A percentile compares a stretch with the other conserved stretches of the same genome.
These are phyloP conservation scores for Pontederia crassipes DNA, from an alignment of 176 grass and related monocot species.

Conservation along the genomic window DNA sequence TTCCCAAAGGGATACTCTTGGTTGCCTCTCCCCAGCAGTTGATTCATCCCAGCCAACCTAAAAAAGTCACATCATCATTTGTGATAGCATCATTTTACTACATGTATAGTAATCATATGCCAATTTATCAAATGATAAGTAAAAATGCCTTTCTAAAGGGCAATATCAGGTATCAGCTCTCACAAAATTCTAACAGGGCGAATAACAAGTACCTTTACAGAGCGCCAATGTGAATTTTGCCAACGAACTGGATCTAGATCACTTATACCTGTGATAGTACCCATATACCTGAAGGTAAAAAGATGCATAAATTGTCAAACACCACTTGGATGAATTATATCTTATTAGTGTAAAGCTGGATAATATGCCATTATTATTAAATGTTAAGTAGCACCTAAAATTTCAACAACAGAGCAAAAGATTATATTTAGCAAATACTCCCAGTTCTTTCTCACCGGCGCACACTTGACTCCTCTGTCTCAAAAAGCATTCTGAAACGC, in stretches of 20 bases:
- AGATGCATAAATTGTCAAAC: slow-evolving; percentile 19
- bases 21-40: slow-evolving; percentile 83
- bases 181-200: background rate
- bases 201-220: slow-evolving; percentile 50
- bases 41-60: slow-evolving; percentile 99
- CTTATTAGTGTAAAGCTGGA: background rate
- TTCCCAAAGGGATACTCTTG: slow-evolving; percentile 88
- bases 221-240: slow-evolving; percentile 90
- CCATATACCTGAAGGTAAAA: slow-evolving; percentile 73
- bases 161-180: too few relatives aligned
- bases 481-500: slow-evolving; percentile 97
- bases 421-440: too few relatives aligned
- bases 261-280: slow-evolving; percentile 76
- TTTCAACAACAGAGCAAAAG: background rate
- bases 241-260: slow-evolving; percentile 79
- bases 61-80: slow-evolving; percentile 4
- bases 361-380: background rate
- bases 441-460: slow-evolving; percentile 33
- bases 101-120: too few relatives aligned
- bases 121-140: too few relatives aligned
- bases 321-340: slow-evolving; percentile 1
- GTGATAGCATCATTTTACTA: too few relatives aligned
- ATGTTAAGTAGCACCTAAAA: background rate
- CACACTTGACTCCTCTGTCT: slow-evolving; percentile 90
- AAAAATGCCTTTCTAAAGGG: too few relatives aligned